phyloP scores from a whole-genome alignment of 257 asterid species.

The Petrea volubilis region DNA sequence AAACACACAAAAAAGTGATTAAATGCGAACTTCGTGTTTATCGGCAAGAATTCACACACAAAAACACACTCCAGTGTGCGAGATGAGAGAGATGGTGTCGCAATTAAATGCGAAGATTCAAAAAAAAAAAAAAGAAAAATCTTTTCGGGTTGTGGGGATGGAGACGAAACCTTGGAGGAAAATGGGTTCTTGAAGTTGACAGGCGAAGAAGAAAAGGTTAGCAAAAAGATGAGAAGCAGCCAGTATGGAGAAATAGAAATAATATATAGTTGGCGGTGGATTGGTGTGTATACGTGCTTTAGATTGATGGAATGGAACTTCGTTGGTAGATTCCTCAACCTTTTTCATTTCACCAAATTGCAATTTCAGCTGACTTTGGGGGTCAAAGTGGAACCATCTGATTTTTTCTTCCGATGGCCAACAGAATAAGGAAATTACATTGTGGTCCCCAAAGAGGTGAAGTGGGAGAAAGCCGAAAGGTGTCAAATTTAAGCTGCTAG shows the following conservation, averaged over 20 bases:
- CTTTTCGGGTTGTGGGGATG: not conserved
- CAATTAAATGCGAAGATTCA: not conserved
- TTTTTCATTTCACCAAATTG: not conserved
- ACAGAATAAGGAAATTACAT: not conserved
- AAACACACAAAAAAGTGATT: no score
- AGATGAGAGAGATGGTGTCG: constrained; percentile 8
- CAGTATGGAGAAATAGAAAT: not conserved
- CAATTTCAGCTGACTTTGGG: not conserved
- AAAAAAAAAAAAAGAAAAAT: no score
- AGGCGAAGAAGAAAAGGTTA: not conserved
- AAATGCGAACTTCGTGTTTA: constrained; percentile 9
- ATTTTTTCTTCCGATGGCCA: not conserved
- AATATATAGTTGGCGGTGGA: no score
- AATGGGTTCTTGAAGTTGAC: constrained; percentile 23
- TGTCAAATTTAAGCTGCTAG: no score
- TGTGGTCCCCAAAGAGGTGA: not conserved
- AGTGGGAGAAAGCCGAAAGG: not conserved
- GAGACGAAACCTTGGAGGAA: not conserved
- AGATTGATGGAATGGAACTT: not conserved
- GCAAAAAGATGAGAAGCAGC: not conserved
- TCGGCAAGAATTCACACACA: constrained; percentile 24
- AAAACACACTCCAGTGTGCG: not conserved
- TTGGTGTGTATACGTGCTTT: not conserved
- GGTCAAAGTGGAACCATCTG: not conserved
- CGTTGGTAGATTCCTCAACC: not conserved